Evolutionary conservation across 2,329 filamentous ascomycete genomes (phyloP), one percentile per base, ranked within the genome.

Genomic region (Monilinia vaccinii-corymbosi): DNA sequence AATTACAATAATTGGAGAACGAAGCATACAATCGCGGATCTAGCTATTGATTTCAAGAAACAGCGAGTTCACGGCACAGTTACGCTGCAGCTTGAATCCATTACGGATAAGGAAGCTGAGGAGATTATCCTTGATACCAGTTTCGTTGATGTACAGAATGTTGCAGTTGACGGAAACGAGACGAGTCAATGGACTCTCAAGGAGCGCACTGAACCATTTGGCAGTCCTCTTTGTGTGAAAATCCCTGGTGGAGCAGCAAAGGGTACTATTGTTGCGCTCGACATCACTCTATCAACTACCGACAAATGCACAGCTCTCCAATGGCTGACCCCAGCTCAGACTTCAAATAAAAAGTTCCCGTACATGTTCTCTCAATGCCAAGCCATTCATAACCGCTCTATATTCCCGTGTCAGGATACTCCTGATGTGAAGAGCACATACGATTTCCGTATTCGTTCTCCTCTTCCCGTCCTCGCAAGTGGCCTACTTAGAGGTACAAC

Each of bases 361-460:
- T 97, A 97, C 75, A 93, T 97, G 86, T 97, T 97, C 78, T 95
- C 90, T 48, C 94, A 97, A 77, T 96, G 92, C 74, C 93, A 99
- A 78, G 92, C 93, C 58, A 97, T 97, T 70, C 92, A 97, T 70
- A 91, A 90, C 47, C 86, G 94, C 62, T 96, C 91, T 51, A 83
- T 97, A 63, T 96, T 97, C 74, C 94, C 94, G 8, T 97, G 93
- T 75, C 93, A 97, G 77, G 94, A 99, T 72, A 97, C 94, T 0
- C 94, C 94, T 3, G 93, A 97, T 72, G 89, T 97, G 69, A 99
- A 99, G 78, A 91, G 89, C n/a, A 95, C 91, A 1, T 91, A 92
- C 75, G 85, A 86, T 64, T 97, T 97, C 78, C 88, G 87, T 70
- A 87, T 99, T 70, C 86, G 85, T 31, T 97, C 91, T 28, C 85